Evolutionary conservation across 2,329 filamentous ascomycete species (phyloP).

Genomic region (Epichloe baconii): DNA sequence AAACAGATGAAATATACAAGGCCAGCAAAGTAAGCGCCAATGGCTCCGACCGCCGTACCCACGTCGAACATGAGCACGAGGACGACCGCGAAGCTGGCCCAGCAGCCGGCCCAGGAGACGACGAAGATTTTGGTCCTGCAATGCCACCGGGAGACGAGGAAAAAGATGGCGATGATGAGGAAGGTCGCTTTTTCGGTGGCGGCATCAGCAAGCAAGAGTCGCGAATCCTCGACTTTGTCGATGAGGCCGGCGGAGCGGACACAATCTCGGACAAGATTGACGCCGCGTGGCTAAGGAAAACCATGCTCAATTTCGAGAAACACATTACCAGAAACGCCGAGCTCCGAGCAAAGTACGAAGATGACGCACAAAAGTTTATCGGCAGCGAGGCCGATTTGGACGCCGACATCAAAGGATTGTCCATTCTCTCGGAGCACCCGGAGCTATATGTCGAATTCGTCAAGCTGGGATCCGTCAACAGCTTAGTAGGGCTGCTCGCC

Average conservation of each 20-base stretch:
- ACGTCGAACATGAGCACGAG: slow-evolving; percentile 25
- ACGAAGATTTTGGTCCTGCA: slow-evolving; percentile 35
- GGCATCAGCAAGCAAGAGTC: slow-evolving; percentile 73
- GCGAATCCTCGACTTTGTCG: slow-evolving; percentile 78
- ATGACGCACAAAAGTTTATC: slow-evolving; percentile 72
- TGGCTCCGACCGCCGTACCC: slow-evolving; percentile 30
- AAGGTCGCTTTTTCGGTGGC: slow-evolving; percentile 89
- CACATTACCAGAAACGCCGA: slow-evolving; percentile 85
- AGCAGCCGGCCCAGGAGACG: slow-evolving; percentile 31
- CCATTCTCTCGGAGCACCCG: slow-evolving; percentile 75
- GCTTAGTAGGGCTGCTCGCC: slow-evolving; percentile 67
- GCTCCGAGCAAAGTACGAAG: slow-evolving; percentile 71
- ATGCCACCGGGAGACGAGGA: slow-evolving; percentile 38
- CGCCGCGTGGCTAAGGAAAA: slow-evolving; percentile 66
- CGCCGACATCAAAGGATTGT: slow-evolving; percentile 72
- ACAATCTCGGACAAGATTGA: slow-evolving; percentile 63
- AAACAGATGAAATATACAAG: slow-evolving; percentile 49
- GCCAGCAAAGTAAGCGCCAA: slow-evolving; percentile 39
- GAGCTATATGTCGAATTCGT: slow-evolving; percentile 73
- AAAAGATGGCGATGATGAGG: slow-evolving; percentile 59
- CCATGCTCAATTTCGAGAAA: slow-evolving; percentile 75
- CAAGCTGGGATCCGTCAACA: slow-evolving; percentile 57
- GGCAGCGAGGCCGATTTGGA: slow-evolving; percentile 80
- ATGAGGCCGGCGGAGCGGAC: slow-evolving; percentile 30
- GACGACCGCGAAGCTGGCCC: slow-evolving; percentile 34